Evolutionary conservation across 306 rosid genomes (phyloP).

Genomic region (Lathyrus aphaca): DNA sequence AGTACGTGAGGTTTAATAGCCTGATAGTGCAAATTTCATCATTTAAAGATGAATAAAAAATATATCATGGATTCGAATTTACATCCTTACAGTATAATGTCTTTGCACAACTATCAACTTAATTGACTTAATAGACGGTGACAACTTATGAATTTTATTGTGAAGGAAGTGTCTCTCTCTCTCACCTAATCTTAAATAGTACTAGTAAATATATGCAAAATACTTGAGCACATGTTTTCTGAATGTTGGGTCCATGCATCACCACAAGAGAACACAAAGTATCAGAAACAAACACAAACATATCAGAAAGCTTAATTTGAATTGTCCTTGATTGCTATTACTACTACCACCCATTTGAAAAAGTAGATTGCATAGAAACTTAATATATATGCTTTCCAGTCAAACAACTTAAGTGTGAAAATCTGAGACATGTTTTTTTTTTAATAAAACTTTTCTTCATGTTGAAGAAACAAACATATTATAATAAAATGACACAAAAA

Average conservation of each 20-base stretch:
- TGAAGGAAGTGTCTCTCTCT: slow-evolving; percentile 1
- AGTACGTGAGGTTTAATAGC: too few species aligned
- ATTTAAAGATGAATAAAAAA: too few species aligned
- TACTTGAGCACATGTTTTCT: slow-evolving; percentile 47
- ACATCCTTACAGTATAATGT: too few species aligned
- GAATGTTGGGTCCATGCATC: slow-evolving; percentile 40
- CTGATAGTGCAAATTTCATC: too few species aligned
- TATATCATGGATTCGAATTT: too few species aligned
- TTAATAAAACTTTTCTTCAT: slow-evolving; percentile 52
- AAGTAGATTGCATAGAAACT: slow-evolving; percentile 44
- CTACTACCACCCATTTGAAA: slow-evolving; percentile 43
- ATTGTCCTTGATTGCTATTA: slow-evolving; percentile 33
- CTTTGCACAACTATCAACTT: too few species aligned
- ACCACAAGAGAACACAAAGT: slow-evolving; percentile 25
- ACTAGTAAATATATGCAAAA: slow-evolving; percentile 22
- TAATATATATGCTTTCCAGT: slow-evolving; percentile 68
- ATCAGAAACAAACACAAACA: slow-evolving; percentile 39
- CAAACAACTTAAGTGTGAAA: slow-evolving; percentile 61
- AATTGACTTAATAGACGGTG: background rate
- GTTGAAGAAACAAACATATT: slow-evolving; percentile 47
- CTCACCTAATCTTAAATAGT: slow-evolving; percentile 7
- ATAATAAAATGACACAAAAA: slow-evolving; percentile 39
- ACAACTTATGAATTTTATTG: slow-evolving; percentile 13
- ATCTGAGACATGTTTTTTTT: slow-evolving; percentile 71
- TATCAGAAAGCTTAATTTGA: slow-evolving; percentile 22